phyloP scores from a whole-genome alignment of 2,329 filamentous ascomycete species.

The Pseudogymnoascus sp. region DNA sequence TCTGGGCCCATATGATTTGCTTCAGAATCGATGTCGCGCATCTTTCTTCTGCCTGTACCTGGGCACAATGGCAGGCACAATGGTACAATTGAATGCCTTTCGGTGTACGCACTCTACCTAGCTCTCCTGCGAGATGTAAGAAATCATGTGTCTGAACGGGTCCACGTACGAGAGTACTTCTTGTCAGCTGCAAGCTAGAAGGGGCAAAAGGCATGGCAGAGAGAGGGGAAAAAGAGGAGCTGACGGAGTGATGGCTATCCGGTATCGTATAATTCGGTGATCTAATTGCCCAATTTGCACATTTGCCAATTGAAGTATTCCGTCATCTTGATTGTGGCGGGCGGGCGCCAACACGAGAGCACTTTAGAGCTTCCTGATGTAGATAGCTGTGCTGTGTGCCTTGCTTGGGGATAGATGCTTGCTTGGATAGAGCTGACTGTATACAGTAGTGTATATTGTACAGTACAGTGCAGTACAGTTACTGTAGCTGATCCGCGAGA shows the following conservation, averaged over 20 bases:
- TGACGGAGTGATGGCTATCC: neutral
- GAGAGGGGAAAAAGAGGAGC: conserved; percentile 6
- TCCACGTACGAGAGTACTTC: neutral
- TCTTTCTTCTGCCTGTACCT: neutral
- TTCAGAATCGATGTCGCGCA: conserved; percentile 3
- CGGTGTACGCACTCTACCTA: conserved; percentile 5
- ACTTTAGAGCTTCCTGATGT: neutral
- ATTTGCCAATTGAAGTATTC: neutral
- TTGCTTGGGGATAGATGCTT: neutral
- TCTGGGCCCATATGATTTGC: neutral
- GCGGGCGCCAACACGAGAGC: neutral
- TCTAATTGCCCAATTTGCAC: neutral
- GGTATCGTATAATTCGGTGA: neutral
- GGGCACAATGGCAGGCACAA: no score
- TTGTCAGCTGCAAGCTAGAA: neutral
- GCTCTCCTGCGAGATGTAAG: neutral
- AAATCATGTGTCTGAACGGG: neutral
- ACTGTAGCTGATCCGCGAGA: conserved; percentile 7
- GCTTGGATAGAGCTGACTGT: neutral
- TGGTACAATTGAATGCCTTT: neutral
- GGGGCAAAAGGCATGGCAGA: neutral
- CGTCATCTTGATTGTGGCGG: conserved; percentile 3
- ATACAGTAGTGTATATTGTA: neutral
- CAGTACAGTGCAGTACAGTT: no score
- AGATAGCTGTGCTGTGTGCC: neutral